Evolutionary conservation across 148 eudicot genomes (phyloP).

Genomic region (Vaccinium vitisidaea): DNA sequence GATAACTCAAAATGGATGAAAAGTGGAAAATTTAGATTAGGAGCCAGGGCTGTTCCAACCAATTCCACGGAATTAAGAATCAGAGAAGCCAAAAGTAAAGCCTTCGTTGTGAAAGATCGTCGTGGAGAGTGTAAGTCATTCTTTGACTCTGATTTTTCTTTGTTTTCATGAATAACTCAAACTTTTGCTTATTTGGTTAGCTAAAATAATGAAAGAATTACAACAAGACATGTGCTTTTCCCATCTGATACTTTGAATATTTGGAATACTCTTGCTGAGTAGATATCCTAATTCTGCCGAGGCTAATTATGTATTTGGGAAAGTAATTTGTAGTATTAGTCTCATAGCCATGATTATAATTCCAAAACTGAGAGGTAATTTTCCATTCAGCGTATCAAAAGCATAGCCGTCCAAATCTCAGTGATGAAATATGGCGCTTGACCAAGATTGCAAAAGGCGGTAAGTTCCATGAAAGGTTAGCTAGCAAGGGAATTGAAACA

Average conservation of each 20-base stretch:
- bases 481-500: constrained; percentile 37
- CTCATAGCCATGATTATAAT: not conserved
- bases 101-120: constrained; percentile 78
- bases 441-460: constrained; percentile 69
- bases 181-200: not conserved
- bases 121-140: constrained; percentile 80
- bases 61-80: constrained; percentile 33
- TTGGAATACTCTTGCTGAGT: not conserved
- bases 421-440: constrained; percentile 82
- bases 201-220: not conserved
- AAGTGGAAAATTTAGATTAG: constrained; percentile 68
- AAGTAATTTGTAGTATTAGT: not conserved
- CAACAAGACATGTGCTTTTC: not conserved
- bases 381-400: constrained; percentile 70
- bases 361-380: constrained; percentile 9
- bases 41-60: constrained; percentile 40
- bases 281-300: not conserved
- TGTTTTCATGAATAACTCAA: not conserved
- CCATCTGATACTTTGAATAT: not conserved
- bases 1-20: constrained; percentile 93
- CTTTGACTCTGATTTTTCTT: not conserved
- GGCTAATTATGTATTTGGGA: not conserved
- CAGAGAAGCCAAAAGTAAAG: constrained; percentile 70
- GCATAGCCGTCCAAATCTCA: constrained; percentile 61
- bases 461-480: constrained; percentile 45